Evolutionary conservation across 768 basidiomycete species (phyloP).

Genomic region (Rhizopogon sp.): DNA sequence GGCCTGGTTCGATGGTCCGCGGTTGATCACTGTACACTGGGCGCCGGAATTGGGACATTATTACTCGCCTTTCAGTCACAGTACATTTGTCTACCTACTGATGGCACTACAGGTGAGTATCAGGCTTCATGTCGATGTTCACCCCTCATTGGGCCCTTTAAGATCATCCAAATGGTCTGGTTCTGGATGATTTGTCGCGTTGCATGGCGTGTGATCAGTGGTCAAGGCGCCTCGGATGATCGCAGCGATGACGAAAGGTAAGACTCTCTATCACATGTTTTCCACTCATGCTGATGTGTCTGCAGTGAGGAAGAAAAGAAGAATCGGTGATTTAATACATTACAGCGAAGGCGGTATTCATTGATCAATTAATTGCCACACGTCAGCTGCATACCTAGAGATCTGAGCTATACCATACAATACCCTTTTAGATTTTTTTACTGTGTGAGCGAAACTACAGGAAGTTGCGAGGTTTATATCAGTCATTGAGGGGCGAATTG

Average conservation of each 20-base stretch:
- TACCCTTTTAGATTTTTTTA: slow-evolving; percentile 1
- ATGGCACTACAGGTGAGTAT: slow-evolving; percentile 54
- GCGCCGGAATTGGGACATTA: slow-evolving; percentile 53
- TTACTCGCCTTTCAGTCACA: slow-evolving; percentile 39
- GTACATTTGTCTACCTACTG: slow-evolving; percentile 51
- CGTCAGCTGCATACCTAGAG: slow-evolving; percentile 20
- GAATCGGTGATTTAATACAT: slow-evolving; percentile 23
- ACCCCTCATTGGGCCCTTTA: slow-evolving; percentile 4
- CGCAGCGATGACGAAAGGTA: slow-evolving; percentile 83
- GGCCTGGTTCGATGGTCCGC: slow-evolving; percentile 44
- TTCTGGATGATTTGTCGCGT: slow-evolving; percentile 81
- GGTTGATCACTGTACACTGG: slow-evolving; percentile 52
- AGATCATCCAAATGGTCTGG: slow-evolving; percentile 82
- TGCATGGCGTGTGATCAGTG: slow-evolving; percentile 74
- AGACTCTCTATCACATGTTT: slow-evolving; percentile 12
- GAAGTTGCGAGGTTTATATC: neutral
- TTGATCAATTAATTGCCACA: slow-evolving; percentile 19
- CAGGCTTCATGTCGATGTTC: neutral
- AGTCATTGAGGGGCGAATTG: slow-evolving; percentile 10
- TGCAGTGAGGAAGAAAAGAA: slow-evolving; percentile 17
- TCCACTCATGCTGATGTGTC: neutral
- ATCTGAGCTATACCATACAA: slow-evolving; percentile 23
- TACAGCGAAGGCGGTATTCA: slow-evolving; percentile 9
- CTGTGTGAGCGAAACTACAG: neutral
- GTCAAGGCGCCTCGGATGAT: slow-evolving; percentile 73